Evolutionary conservation across 2,329 filamentous ascomycete genomes (phyloP).

Genomic region (Harringtonia lauricola): DNA sequence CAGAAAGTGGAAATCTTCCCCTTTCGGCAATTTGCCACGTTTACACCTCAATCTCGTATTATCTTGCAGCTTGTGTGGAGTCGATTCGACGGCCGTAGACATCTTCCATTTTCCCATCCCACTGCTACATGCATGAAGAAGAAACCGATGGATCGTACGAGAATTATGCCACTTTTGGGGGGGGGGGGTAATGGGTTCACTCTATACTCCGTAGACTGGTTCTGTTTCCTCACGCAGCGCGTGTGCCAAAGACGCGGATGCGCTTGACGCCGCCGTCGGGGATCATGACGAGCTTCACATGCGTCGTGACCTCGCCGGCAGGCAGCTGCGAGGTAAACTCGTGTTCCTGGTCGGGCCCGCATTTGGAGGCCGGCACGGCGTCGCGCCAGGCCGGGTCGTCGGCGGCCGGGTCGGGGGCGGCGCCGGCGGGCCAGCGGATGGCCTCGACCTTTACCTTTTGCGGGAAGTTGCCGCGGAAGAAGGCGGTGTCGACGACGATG

Average conservation of each 20-base stretch:
- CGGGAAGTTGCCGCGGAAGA: slow-evolving; percentile 76
- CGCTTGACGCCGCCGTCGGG: slow-evolving; percentile 90
- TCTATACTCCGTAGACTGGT: too few relatives aligned
- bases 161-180: too few relatives aligned
- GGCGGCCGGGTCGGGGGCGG: slow-evolving; percentile 41
- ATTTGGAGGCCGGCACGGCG: slow-evolving; percentile 55
- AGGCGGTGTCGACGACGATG: slow-evolving; percentile 68
- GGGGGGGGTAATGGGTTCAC: too few relatives aligned
- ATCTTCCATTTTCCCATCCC: too few relatives aligned
- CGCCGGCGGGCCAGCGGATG: slow-evolving; percentile 38
- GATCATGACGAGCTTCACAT: slow-evolving; percentile 85
- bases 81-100: too few relatives aligned
- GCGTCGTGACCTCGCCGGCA: slow-evolving; percentile 54
- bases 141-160: too few relatives aligned
- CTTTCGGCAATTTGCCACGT: too few relatives aligned
- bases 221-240: slow-evolving; percentile 21
- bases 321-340: slow-evolving; percentile 43
- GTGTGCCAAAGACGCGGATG: slow-evolving; percentile 63
- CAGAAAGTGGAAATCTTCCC: too few relatives aligned
- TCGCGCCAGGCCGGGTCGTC: slow-evolving; percentile 54
- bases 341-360: slow-evolving; percentile 63
- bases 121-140: too few relatives aligned
- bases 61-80: too few relatives aligned
- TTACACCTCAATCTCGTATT: too few relatives aligned
- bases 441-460: slow-evolving; percentile 61